Conservation (phyloP, 2,329 filamentous ascomycete genomes). For the Ramularia endophylla region DNA sequence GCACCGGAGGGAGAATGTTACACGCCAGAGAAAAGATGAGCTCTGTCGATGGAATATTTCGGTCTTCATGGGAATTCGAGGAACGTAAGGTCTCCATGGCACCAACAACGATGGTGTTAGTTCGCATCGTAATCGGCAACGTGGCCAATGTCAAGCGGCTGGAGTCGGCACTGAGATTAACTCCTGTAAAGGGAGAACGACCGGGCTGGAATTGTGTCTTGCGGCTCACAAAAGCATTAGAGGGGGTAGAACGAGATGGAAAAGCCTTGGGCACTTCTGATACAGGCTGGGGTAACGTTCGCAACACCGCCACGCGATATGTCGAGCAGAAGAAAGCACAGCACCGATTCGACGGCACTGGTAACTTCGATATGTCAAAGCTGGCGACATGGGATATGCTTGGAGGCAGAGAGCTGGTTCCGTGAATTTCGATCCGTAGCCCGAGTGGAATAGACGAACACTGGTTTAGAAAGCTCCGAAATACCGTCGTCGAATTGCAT, state of each 20-base stretch:
- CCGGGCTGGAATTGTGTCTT: conserved; percentile 40
- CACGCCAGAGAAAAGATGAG: neutral
- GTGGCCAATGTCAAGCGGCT: no score
- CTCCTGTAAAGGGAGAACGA: neutral
- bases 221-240: conserved; percentile 40
- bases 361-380: conserved; percentile 27
- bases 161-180: no score
- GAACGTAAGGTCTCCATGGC: no score
- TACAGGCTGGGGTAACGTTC: conserved; percentile 32
- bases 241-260: conserved; percentile 24
- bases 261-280: conserved; percentile 31
- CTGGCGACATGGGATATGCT: conserved; percentile 34
- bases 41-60: no score
- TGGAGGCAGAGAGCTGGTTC: neutral
- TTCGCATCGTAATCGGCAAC: no score
- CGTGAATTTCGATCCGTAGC: neutral
- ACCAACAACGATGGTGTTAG: no score
- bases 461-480: conserved; percentile 1
- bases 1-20: neutral
- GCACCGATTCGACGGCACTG: conserved; percentile 38
- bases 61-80: no score
- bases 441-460: no score
- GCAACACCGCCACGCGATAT: conserved; percentile 36
- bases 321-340: conserved; percentile 34
- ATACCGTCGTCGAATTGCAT: conserved; percentile 17